Conservation (phyloP, 2,329 filamentous ascomycete species). For the Tympanopsis confertula region DNA sequence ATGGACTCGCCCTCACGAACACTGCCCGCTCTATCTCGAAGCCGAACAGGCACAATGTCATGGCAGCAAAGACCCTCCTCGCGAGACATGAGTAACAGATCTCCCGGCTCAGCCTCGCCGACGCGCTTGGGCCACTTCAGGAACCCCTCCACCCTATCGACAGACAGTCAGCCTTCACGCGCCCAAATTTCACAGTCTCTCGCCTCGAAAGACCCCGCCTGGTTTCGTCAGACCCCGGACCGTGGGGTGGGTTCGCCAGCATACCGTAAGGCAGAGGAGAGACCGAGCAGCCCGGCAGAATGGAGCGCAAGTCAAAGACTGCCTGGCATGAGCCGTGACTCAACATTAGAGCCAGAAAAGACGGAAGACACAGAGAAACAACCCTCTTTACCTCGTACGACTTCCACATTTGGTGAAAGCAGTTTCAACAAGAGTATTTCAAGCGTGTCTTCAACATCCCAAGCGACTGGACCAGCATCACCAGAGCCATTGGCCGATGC, state of each 20-base stretch:
- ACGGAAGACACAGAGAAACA: no score
- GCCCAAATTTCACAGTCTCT: constrained; percentile 33
- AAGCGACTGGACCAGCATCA: not conserved
- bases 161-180: no score
- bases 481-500: not conserved
- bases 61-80: constrained; percentile 28
- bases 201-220: constrained; percentile 70
- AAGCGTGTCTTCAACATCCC: not conserved
- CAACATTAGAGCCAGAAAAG: no score
- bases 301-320: constrained; percentile 65
- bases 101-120: constrained; percentile 31
- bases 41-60: not conserved
- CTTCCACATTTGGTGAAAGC: not conserved
- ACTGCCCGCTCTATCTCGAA: constrained; percentile 22
- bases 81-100: constrained; percentile 50
- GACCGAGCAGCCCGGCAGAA: constrained; percentile 76
- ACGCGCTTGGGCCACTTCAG: constrained; percentile 31
- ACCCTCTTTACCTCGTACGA: no score
- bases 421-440: not conserved
- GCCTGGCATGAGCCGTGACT: no score
- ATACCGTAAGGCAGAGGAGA: constrained; percentile 73
- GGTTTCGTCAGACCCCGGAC: constrained; percentile 80
- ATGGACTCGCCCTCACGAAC: constrained; percentile 23
- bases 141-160: no score
- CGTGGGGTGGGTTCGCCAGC: constrained; percentile 64